A percentile compares a stretch with the other conserved stretches of the same genome.
These are phyloP conservation scores for Amylocarpus encephaloides DNA, from an alignment of 2,329 filamentous ascomycete genomes.

Conservation along the genomic window DNA sequence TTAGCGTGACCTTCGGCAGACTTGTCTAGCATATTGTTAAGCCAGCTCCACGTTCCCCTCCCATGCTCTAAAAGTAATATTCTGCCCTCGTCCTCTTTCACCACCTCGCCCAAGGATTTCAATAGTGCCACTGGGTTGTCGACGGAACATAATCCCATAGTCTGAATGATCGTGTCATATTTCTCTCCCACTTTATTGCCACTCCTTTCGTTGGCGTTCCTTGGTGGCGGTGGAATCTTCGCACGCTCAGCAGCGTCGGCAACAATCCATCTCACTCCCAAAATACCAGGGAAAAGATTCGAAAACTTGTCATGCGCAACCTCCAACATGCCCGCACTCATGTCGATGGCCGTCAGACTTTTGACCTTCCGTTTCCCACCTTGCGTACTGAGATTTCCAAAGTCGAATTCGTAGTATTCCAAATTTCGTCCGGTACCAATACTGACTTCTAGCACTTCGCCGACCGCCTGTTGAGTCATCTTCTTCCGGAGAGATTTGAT, in stretches of 20 bases:
- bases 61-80: conserved; percentile 60
- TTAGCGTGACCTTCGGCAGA: conserved; percentile 50
- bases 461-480: conserved; percentile 43
- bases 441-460: conserved; percentile 56
- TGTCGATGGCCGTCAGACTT: conserved; percentile 57
- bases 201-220: conserved; percentile 20
- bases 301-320: conserved; percentile 49
- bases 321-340: conserved; percentile 53
- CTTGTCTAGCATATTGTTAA: conserved; percentile 51
- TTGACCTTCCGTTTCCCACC: conserved; percentile 32
- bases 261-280: conserved; percentile 36
- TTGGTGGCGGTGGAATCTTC: conserved; percentile 24
- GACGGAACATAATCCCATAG: conserved; percentile 59
- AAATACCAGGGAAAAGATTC: conserved; percentile 36
- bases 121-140: conserved; percentile 49
- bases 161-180: conserved; percentile 59
- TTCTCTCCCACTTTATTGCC: conserved; percentile 19
- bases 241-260: conserved; percentile 24
- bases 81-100: conserved; percentile 49
- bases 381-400: conserved; percentile 10
- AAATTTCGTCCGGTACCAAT: conserved; percentile 58
- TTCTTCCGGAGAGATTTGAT: conserved; percentile 44
- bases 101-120: conserved; percentile 43
- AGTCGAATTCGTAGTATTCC: conserved; percentile 51
- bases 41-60: conserved; percentile 45